phyloP scores from a whole-genome alignment of 352 stramenopile genomes.

The Phytopythium ostracodes region DNA sequence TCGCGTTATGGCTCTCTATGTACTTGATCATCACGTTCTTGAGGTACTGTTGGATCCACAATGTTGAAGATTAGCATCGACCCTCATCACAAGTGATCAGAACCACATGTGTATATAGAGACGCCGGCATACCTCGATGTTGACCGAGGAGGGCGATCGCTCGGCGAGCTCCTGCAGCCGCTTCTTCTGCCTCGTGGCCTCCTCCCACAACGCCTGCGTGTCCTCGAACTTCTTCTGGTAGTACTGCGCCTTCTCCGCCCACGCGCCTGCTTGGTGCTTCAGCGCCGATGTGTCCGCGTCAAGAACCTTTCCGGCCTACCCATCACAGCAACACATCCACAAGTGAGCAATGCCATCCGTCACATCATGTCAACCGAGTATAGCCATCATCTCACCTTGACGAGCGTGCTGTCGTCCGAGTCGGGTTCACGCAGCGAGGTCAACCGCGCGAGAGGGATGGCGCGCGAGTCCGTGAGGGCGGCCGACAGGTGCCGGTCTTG shows the following conservation, averaged over 20 bases:
- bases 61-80: neutral
- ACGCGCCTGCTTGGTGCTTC: constrained; percentile 37
- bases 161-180: constrained; percentile 44
- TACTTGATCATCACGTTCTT: constrained; percentile 88
- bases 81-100: neutral
- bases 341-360: neutral
- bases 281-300: constrained; percentile 33
- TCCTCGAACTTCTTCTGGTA: constrained; percentile 59
- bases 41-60: constrained; percentile 49
- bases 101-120: neutral
- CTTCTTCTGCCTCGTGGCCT: constrained; percentile 54
- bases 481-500: constrained; percentile 32
- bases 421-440: constrained; percentile 6
- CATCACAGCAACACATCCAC: neutral
- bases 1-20: constrained; percentile 67
- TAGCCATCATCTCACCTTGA: neutral
- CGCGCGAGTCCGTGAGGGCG: constrained; percentile 36
- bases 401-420: neutral
- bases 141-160: constrained; percentile 37
- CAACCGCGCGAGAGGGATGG: constrained; percentile 36
- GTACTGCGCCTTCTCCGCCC: constrained; percentile 36
- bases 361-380: too few relatives aligned
- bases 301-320: neutral
- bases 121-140: constrained; percentile 48
- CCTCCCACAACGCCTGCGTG: constrained; percentile 37